Base-by-base conservation (phyloP, 1,139 yeast species). In the Taiozyma sp. region DNA sequence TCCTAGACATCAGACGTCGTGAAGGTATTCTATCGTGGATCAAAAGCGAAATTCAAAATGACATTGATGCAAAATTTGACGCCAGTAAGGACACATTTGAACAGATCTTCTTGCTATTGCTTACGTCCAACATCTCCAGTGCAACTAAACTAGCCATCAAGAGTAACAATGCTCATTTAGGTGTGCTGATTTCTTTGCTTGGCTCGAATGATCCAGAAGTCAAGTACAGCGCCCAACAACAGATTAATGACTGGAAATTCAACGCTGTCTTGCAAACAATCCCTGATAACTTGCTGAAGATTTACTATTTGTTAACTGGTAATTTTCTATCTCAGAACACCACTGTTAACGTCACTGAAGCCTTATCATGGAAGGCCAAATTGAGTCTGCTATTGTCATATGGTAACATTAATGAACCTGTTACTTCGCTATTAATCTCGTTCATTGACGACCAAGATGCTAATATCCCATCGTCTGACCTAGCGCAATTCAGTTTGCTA, bases 241-340 rank as follows among this genome's bases (percentile, higher is more conserved):
- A 91, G 65, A 67, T 92, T 24, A 69, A 71, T 4, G 80, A 77
- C 47, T 92, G 98, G 98, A 64, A 65, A 14, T 68, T 68, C 2
- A 69, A 70, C n/a, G 67, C 75, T 6, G 58, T 74, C 0, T 45
- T 73, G 2, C 64, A 67, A 8, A 67, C 69, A 10, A 77, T 87
- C 46, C 91, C 95, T 1, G 52, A 50, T 1, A 70, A 78, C 8
- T 67, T 88, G 29, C 64, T 81, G 8, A 80, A 81, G 53, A 74
- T 89, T 1, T 86, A 84, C 65, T 80, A 81, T 56, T 69, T 92
- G 4, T 71, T 92, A 23, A 72, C 87, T 2, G 96, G 96, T 4
- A 71, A 76, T 3, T 68, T 72, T 6, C 70, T 65, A 54, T 67
- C 65, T 2, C 53, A 53, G 2, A 64, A 60, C 19, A 47, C 51